Base-by-base conservation (phyloP, 179 eudicot species). In the Drosera spatulata region DNA sequence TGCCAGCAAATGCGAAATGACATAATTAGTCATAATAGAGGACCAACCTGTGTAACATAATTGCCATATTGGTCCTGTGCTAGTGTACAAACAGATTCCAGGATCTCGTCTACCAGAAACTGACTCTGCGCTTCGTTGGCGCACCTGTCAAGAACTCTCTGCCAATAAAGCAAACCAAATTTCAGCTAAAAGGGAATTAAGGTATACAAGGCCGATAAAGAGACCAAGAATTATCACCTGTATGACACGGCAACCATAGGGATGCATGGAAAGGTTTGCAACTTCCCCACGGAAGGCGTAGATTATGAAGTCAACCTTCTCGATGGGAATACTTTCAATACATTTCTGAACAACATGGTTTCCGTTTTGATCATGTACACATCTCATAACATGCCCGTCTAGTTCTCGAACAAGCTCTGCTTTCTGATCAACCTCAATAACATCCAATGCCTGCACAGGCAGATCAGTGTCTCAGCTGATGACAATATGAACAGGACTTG, bases 31-130 rank as follows among this genome's bases (percentile, higher is more conserved):
- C 52, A 49, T n/a, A 5, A 49, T 7, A 49, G 9, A n/a, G 4
- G 4, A 10, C 9, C 4, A 7, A 84, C 91, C 91, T 84, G 91
- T 75, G 82, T 82, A 58, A 84, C 91, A 70, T 84, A 82, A 67
- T 84, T 84, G 58, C 91, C 91, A 70, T 84, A 84, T 56, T 84
- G 91, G 64, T 84, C 91, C 62, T 84, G 91, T 12, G 91, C 79
- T 71, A 84, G 71, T 79, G 73, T 75, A 74, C 77, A 71, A 10
- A 84, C 81, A 58, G 85, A 75, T 58, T 55, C 63, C 66, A 84
- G 55, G 60, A 79, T 76, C 56, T 81, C 86, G 37, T 81, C 85
- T 68, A 84, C 85, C 63, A 75, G 75, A 47, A 55, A 68, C 68
- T 82, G 91, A 43, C 87, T 84, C 56, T 69, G 65, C 51, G 82